These are phyloP conservation scores for Pythium guiyangense DNA, from an alignment of 352 stramenopile genomes.

Conservation along the genomic window DNA sequence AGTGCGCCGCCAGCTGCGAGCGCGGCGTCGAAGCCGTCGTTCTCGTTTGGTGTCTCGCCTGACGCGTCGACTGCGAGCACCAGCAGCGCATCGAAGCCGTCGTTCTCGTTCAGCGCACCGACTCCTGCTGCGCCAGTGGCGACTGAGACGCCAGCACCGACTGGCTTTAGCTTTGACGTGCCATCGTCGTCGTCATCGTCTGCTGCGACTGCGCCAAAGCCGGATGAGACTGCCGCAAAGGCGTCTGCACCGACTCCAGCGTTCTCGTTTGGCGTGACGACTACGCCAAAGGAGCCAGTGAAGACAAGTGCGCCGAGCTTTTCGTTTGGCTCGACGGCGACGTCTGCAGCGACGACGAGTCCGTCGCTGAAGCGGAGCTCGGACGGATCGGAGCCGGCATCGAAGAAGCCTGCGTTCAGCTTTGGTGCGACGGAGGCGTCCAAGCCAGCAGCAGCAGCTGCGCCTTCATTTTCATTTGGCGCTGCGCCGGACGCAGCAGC, in stretches of 20 bases:
- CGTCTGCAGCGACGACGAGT: neutral
- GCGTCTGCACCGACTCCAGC: conserved; percentile 4
- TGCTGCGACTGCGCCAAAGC: conserved; percentile 5
- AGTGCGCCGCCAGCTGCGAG: conserved; percentile 29
- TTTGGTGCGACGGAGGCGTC: conserved; percentile 13
- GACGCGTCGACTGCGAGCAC: neutral
- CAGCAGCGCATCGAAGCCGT: conserved; percentile 12
- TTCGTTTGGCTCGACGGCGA: conserved; percentile 9
- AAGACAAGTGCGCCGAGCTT: conserved; percentile 2
- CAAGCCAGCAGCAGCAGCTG: conserved; percentile 14
- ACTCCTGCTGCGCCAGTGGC: neutral
- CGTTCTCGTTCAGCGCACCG: conserved; percentile 18
- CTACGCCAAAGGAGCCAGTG: neutral
- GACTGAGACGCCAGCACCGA: conserved; percentile 1
- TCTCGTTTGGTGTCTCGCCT: conserved; percentile 16
- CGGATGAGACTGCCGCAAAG: conserved; percentile 6
- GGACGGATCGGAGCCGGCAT: conserved; percentile 4
- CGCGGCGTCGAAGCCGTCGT: conserved; percentile 15
- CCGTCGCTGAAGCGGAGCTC: conserved; percentile 1
- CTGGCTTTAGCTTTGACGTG: conserved; percentile 31
- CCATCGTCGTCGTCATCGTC: neutral
- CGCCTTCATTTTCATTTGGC: conserved; percentile 23
- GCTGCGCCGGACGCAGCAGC: conserved; percentile 15
- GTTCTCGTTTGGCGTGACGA: conserved; percentile 15
- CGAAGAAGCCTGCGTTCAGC: conserved; percentile 16